Evolutionary conservation across 1,139 yeast genomes (phyloP), one percentile per base, ranked within the genome.

Genomic region (Wickerhamomyces sp.): DNA sequence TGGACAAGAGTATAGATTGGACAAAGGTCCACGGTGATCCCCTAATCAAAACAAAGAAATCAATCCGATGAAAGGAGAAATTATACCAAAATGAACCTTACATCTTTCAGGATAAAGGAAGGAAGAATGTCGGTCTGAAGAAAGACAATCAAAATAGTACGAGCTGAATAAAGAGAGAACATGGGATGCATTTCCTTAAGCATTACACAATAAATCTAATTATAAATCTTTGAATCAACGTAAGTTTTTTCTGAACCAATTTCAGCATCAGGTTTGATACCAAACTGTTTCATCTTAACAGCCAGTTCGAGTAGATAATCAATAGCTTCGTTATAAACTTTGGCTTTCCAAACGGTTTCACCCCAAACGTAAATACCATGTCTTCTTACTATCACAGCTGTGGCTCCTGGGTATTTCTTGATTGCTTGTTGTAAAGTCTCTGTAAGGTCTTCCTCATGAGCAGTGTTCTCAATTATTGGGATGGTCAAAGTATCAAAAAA

Each of bases 311-410:
- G 69, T 55, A 93, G 68, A 62, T 91, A 91, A 61, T 91, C 98
- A 54, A 91, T 79, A 33, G 97, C 95, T 65, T 93, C 98, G 62
- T 90, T 89, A 64, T 86, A 84, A 15, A 91, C 79, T 68, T 91
- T 91, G 42, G 97, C 96, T 65, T 90, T 89, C 88, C 95, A 86
- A 11, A 89, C 88, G 27, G 78, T 81, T 56, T 86, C 90, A 27
- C 97, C 98, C 97, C 98, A 91, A 14, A 90, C 96, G 61, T 84
- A 91, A 37, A 91, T 84, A 1, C 99, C 99, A 60, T 91, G 99
- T 61, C 96, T 75, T 64, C 96, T 78, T 8, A 91, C 98, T 47
- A 91, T 72, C 1, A 91, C 91, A 0, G 98, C 97, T 8, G 90
- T 78, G 3, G 95, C 71, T 0, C 78, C 75, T 1, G 97, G 96